A percentile compares a stretch with the other conserved stretches of the same genome.
Evolutionary conservation across 2,329 filamentous ascomycete species (phyloP).

Genomic region (Fusarium mundagurra): DNA sequence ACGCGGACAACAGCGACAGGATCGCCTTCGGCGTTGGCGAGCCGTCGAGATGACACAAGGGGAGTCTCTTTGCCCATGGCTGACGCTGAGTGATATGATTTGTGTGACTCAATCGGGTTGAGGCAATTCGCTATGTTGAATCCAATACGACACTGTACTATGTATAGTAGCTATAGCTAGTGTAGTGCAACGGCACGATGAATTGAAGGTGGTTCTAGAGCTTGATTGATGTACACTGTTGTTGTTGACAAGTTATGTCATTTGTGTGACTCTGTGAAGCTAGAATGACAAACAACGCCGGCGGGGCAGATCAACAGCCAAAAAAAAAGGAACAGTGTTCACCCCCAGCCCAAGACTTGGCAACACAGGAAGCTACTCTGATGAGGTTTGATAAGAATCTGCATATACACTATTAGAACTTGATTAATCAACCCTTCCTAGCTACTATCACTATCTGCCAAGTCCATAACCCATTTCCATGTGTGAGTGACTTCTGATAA

Average conservation of each 20-base stretch:
- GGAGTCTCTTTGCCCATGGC: slow-evolving; percentile 33
- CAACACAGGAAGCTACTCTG: background rate
- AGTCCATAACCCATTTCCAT: background rate
- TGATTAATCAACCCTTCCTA: background rate
- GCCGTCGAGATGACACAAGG: slow-evolving; percentile 38
- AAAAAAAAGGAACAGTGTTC: background rate
- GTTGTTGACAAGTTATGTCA: slow-evolving; percentile 18
- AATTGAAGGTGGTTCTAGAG: background rate
- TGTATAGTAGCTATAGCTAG: background rate
- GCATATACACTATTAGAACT: background rate
- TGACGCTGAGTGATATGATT: background rate
- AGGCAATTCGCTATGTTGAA: background rate
- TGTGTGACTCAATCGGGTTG: slow-evolving; percentile 8
- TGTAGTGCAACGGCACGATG: background rate
- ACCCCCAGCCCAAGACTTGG: background rate
- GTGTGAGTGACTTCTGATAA: background rate
- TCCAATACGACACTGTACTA: background rate
- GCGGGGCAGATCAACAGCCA: slow-evolving; percentile 25
- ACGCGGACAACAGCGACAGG: slow-evolving; percentile 64
- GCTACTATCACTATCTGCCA: background rate
- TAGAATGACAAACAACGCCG: slow-evolving; percentile 17
- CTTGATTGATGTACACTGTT: background rate
- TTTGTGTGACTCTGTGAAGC: slow-evolving; percentile 19
- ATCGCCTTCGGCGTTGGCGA: slow-evolving; percentile 41
- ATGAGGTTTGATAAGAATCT: background rate